These are phyloP conservation scores for Monosporascus sp. DNA, from an alignment of 2,329 filamentous ascomycete species.

Conservation along the genomic window DNA sequence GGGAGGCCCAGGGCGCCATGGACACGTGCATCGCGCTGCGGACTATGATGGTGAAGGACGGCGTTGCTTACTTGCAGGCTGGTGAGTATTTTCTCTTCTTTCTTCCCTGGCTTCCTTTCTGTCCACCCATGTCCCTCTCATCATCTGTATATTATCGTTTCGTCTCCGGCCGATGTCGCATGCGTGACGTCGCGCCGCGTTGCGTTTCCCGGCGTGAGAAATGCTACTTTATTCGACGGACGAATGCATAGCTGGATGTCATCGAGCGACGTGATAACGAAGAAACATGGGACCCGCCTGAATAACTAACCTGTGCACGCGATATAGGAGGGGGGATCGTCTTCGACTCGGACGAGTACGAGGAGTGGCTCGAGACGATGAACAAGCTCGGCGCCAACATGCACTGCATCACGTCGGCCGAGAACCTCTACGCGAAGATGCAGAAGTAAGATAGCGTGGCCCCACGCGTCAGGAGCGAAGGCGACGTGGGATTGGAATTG, in stretches of 20 bases:
- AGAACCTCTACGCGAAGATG: slow-evolving; percentile 52
- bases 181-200: too few relatives aligned
- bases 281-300: too few relatives aligned
- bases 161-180: too few relatives aligned
- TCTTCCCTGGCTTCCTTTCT: neutral
- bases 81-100: slow-evolving; percentile 33
- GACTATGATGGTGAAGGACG: slow-evolving; percentile 92
- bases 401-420: slow-evolving; percentile 78
- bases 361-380: slow-evolving; percentile 92
- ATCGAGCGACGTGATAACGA: too few relatives aligned
- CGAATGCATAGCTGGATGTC: too few relatives aligned
- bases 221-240: too few relatives aligned
- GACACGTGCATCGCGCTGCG: slow-evolving; percentile 77
- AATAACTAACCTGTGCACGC: neutral
- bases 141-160: too few relatives aligned
- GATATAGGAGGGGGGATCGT: slow-evolving; percentile 74
- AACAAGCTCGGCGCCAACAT: slow-evolving; percentile 94
- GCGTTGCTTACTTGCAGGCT: slow-evolving; percentile 85
- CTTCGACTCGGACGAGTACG: slow-evolving; percentile 83
- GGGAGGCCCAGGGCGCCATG: slow-evolving; percentile 75
- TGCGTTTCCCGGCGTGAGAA: too few relatives aligned
- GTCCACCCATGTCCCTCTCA: neutral
- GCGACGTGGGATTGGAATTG: too few relatives aligned
- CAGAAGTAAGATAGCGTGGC: slow-evolving; percentile 16
- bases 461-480: too few relatives aligned